Evolutionary conservation across 371 early-diverging fungal species (phyloP).

Genomic region (Aphelidium insulamus): DNA sequence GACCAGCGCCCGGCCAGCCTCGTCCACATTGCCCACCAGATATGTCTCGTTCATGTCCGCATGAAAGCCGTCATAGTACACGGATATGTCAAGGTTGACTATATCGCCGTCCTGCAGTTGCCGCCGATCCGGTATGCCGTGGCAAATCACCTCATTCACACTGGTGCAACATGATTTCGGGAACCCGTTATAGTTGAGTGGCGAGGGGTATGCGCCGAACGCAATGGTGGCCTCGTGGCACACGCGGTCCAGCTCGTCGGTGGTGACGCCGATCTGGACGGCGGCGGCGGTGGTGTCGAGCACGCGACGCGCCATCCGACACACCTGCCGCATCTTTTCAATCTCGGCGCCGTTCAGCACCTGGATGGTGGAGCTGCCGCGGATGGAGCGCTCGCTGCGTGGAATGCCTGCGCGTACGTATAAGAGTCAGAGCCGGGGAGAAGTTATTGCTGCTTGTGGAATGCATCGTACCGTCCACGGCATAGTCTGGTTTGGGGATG

Average conservation of each 20-base stretch:
- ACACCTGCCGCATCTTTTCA: constrained; percentile 51
- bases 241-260: constrained; percentile 71
- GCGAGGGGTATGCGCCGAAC: constrained; percentile 75
- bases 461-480: constrained; percentile 20
- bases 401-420: constrained; percentile 25
- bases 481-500: constrained; percentile 67
- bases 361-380: constrained; percentile 36
- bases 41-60: constrained; percentile 75
- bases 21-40: constrained; percentile 64
- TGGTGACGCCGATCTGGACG: constrained; percentile 63
- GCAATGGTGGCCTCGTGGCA: constrained; percentile 70
- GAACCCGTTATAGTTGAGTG: constrained; percentile 77
- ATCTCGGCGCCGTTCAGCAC: constrained; percentile 43
- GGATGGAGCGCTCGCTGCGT: constrained; percentile 32
- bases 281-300: constrained; percentile 55
- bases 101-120: constrained; percentile 74
- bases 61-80: constrained; percentile 73
- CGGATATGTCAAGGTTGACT: constrained; percentile 71
- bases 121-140: constrained; percentile 78
- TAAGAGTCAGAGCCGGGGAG: background rate
- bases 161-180: constrained; percentile 82
- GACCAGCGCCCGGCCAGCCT: constrained; percentile 40
- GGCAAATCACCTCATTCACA: constrained; percentile 54
- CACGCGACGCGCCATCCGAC: constrained; percentile 62
- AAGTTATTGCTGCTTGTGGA: too few species aligned